Conservation (phyloP, 2,329 filamentous ascomycete species). For the Cercospora brassicicola region DNA sequence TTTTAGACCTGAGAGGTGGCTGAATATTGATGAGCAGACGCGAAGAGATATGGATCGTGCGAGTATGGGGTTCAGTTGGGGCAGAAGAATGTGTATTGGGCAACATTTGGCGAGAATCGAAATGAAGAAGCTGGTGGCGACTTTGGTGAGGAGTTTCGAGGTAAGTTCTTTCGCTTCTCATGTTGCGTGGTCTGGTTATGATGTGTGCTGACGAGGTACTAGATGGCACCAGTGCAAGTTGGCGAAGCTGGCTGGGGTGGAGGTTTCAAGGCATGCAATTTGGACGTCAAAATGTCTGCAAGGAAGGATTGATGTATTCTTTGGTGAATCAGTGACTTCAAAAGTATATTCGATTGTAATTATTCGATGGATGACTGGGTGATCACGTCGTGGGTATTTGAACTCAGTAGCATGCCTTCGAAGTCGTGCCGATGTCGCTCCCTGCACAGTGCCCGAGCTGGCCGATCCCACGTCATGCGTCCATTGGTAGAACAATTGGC, state of each 20-base stretch:
- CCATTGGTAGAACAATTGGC: background rate
- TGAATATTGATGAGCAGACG: slow-evolving; percentile 40
- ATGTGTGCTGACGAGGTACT: no score
- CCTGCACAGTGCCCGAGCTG: background rate
- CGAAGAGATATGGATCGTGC: slow-evolving; percentile 44
- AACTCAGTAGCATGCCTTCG: background rate
- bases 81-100: slow-evolving; percentile 49
- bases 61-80: slow-evolving; percentile 49
- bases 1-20: slow-evolving; percentile 53
- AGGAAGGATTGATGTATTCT: background rate
- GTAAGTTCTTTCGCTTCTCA: background rate
- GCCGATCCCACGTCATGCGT: background rate
- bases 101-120: slow-evolving; percentile 47
- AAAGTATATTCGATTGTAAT: background rate
- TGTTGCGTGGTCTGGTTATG: background rate
- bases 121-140: slow-evolving; percentile 27
- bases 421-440: background rate
- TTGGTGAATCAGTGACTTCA: background rate
- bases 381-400: no score
- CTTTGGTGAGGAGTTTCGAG: slow-evolving; percentile 20
- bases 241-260: slow-evolving; percentile 5
- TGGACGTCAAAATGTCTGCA: background rate
- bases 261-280: background rate
- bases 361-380: background rate
- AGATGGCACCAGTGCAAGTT: slow-evolving; percentile 11